phyloP scores from a whole-genome alignment of 148 eudicot species.

The Limonium bicolor region DNA sequence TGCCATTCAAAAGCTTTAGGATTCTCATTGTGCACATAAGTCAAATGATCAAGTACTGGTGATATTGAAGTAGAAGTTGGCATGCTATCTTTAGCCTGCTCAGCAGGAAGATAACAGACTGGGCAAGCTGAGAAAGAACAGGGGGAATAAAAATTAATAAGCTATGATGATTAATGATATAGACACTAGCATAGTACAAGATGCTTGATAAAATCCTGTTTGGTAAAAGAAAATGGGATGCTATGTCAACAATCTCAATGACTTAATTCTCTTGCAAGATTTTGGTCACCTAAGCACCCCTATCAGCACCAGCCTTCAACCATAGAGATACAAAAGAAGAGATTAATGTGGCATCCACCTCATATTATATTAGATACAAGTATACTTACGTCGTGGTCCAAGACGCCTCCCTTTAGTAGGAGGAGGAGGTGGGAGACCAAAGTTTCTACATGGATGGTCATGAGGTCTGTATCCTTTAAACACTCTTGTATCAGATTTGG shows the following conservation, averaged over 20 bases:
- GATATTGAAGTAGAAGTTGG: slow-evolving; percentile 62
- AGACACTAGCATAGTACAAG: no score
- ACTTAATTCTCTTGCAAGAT: no score
- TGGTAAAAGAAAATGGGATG: no score
- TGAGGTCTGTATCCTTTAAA: slow-evolving; percentile 2
- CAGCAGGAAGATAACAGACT: slow-evolving; percentile 76
- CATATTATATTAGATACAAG: slow-evolving; percentile 1
- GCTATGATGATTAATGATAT: no score
- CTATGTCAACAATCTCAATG: no score
- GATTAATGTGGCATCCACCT: no score
- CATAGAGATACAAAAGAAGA: background rate
- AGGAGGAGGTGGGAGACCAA: slow-evolving; percentile 57
- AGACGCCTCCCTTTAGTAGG: slow-evolving; percentile 43
- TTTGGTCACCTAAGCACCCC: no score
- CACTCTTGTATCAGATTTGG: slow-evolving; percentile 7
- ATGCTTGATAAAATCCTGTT: no score
- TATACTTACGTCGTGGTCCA: slow-evolving; percentile 86
- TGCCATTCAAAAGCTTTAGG: slow-evolving; percentile 41
- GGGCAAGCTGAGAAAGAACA: slow-evolving; percentile 82
- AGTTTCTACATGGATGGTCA: slow-evolving; percentile 38
- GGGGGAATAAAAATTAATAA: no score
- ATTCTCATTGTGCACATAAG: slow-evolving; percentile 47
- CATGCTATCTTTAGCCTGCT: slow-evolving; percentile 68
- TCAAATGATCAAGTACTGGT: slow-evolving; percentile 61
- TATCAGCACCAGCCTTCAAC: slow-evolving; percentile 1